Conservation (phyloP, 2,329 filamentous ascomycete genomes). For the Colletotrichum euphorbiae region DNA sequence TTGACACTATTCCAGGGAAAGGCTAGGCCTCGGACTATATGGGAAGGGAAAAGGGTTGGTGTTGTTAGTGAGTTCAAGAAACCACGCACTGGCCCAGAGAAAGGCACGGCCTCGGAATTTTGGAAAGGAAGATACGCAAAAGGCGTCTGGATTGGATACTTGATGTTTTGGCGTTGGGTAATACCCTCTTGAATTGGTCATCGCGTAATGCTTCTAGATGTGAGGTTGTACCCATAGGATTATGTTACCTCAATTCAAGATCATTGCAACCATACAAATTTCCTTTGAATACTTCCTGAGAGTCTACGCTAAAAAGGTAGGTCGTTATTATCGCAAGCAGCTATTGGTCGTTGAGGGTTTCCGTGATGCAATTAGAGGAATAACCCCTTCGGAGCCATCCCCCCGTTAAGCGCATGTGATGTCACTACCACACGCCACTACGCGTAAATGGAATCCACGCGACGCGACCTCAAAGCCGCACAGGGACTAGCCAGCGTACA, state of each 20-base stretch:
- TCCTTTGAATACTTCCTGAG: too few relatives aligned
- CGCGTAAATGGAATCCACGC: slow-evolving; percentile 38
- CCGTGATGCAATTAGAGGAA: slow-evolving; percentile 1
- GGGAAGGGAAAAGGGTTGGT: neutral
- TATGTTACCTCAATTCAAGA: too few relatives aligned
- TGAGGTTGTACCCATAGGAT: too few relatives aligned
- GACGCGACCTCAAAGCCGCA: slow-evolving; percentile 32
- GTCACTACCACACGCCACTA: slow-evolving; percentile 25
- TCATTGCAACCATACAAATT: too few relatives aligned
- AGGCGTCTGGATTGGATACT: too few relatives aligned
- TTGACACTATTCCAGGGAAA: neutral
- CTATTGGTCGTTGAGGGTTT: neutral
- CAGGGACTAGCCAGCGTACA: slow-evolving; percentile 23
- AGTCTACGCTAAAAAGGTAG: too few relatives aligned
- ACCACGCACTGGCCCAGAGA: neutral
- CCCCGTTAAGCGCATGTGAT: slow-evolving; percentile 36
- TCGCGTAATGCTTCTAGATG: too few relatives aligned
- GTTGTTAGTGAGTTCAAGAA: neutral
- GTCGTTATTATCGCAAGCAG: neutral
- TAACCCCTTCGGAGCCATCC: too few relatives aligned
- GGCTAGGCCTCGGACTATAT: neutral
- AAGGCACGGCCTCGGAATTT: neutral
- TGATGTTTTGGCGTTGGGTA: too few relatives aligned
- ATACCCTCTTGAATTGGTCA: too few relatives aligned
- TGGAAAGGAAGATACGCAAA: neutral